Evolutionary conservation across 495 filamentous ascomycete genomes (phyloP).

Genomic region (Penicillium flavigenum): DNA sequence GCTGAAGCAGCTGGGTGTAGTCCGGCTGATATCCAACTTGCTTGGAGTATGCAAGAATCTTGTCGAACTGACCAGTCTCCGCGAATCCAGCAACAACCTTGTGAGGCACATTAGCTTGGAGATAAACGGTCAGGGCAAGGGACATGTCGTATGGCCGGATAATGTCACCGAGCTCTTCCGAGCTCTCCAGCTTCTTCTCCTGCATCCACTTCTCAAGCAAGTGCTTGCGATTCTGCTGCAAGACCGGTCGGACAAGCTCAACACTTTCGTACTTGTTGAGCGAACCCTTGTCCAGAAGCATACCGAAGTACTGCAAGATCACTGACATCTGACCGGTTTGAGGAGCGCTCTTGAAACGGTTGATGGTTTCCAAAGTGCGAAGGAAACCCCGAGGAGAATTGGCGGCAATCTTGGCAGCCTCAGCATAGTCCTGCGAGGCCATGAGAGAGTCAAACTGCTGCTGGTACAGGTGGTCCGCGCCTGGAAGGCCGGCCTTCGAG

Average conservation of each 20-base stretch:
- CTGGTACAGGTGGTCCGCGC: conserved; percentile 91
- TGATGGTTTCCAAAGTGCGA: conserved; percentile 88
- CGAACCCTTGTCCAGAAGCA: conserved; percentile 90
- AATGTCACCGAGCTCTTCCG: conserved; percentile 93
- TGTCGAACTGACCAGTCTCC: conserved; percentile 93
- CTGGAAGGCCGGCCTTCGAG: conserved; percentile 87
- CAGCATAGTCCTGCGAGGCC: conserved; percentile 68
- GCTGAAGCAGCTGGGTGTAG: conserved; percentile 83
- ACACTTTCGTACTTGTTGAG: conserved; percentile 92
- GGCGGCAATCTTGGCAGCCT: conserved; percentile 92
- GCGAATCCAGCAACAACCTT: conserved; percentile 95
- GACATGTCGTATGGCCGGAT: conserved; percentile 84
- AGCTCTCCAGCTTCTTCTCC: conserved; percentile 92
- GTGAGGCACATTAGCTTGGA: conserved; percentile 79
- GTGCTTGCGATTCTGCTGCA: conserved; percentile 92
- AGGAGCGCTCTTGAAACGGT: conserved; percentile 85
- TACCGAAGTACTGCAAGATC: conserved; percentile 96
- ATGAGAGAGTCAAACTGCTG: conserved; percentile 89
- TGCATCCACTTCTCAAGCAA: conserved; percentile 96
- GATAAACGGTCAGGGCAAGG: conserved; percentile 81
- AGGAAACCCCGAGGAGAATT: conserved; percentile 96
- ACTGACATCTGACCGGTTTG: conserved; percentile 75
- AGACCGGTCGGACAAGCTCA: conserved; percentile 87
- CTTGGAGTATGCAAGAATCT: conserved; percentile 87
- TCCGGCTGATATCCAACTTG: conserved; percentile 85